These are phyloP conservation scores for Haemoproteus tartakovskyi DNA, from an alignment of 169 alveolate genomes.

Conservation along the genomic window DNA sequence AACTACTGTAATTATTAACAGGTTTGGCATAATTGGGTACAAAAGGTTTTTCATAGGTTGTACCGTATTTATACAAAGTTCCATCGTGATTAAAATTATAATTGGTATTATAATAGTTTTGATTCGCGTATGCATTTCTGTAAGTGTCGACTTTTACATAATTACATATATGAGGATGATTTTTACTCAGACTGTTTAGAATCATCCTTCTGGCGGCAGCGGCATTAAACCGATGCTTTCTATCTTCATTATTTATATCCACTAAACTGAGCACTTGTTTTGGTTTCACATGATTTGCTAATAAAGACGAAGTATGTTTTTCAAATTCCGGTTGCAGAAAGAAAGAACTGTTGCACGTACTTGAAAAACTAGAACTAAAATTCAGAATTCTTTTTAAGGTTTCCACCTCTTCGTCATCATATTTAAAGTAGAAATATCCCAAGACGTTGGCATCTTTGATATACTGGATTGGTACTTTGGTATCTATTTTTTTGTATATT, in stretches of 20 bases:
- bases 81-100: too few relatives aligned
- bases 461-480: slow-evolving; percentile 14
- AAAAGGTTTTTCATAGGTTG: too few relatives aligned
- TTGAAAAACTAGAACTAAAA: slow-evolving; percentile 34
- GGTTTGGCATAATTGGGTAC: too few relatives aligned
- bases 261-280: slow-evolving; percentile 34
- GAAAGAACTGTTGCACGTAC: slow-evolving; percentile 57
- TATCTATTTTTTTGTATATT: slow-evolving; percentile 41
- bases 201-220: slow-evolving; percentile 62
- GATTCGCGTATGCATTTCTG: slow-evolving; percentile 1
- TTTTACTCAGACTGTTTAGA: slow-evolving; percentile 41
- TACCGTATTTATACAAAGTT: too few relatives aligned
- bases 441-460: slow-evolving; percentile 20
- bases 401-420: slow-evolving; percentile 58
- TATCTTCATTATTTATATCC: slow-evolving; percentile 61
- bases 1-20: too few relatives aligned
- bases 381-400: slow-evolving; percentile 31
- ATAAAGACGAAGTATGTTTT: slow-evolving; percentile 40
- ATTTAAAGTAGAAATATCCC: slow-evolving; percentile 42
- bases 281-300: slow-evolving; percentile 47
- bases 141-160: not conserved
- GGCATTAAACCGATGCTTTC: slow-evolving; percentile 53
- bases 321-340: slow-evolving; percentile 55
- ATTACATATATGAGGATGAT: slow-evolving; percentile 53
- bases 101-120: not conserved